phyloP scores from a whole-genome alignment of 2,329 filamentous ascomycete genomes.

The Apiospora rasikravindrae region DNA sequence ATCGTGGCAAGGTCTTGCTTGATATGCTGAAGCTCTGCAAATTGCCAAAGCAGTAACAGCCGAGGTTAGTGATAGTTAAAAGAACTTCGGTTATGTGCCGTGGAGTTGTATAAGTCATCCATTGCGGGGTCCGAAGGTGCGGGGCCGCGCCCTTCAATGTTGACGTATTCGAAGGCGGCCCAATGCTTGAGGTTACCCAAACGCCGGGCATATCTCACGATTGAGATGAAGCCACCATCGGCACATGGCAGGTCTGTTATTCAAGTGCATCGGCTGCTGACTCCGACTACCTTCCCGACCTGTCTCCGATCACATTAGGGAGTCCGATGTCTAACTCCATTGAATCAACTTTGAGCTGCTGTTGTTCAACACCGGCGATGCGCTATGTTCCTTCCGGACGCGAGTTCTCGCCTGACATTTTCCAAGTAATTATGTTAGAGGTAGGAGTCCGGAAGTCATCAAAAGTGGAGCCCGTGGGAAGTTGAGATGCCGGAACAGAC shows the following conservation, averaged over 20 bases:
- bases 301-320: not conserved
- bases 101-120: not conserved
- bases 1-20: constrained; percentile 41
- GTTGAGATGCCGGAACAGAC: not conserved
- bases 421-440: too few relatives aligned
- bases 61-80: not conserved
- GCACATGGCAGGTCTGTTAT: not conserved
- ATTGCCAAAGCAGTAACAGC: too few relatives aligned
- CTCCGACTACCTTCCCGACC: not conserved
- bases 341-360: not conserved
- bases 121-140: constrained; percentile 2
- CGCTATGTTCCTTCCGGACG: not conserved
- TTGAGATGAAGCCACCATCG: not conserved
- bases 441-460: not conserved
- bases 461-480: not conserved
- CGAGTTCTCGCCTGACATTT: not conserved
- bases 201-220: not conserved
- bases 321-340: not conserved
- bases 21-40: not conserved
- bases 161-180: not conserved
- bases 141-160: constrained; percentile 1
- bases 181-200: not conserved
- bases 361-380: not conserved
- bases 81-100: not conserved
- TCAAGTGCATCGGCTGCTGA: not conserved